Percentiles rank a stretch among this genome's conserved stretches.
phyloP scores from a whole-genome alignment of 176 grass and related monocot species.

The Miscanthus lutarioriparius region DNA sequence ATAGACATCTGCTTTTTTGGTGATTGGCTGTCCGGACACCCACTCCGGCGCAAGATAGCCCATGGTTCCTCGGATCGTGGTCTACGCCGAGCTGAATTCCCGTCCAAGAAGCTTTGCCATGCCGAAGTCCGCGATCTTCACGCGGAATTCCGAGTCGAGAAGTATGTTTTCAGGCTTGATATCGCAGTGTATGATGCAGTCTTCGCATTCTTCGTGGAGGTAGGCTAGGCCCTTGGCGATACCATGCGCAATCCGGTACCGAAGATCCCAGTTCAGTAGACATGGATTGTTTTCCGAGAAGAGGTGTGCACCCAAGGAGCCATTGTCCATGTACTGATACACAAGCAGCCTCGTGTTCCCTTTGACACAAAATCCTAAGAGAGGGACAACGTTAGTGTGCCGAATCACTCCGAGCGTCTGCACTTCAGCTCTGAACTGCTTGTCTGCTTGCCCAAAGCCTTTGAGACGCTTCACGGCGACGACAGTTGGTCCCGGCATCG shows the following conservation, averaged over 20 bases:
- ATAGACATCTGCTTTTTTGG: no score
- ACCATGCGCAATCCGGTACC: neutral
- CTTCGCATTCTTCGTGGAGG: neutral
- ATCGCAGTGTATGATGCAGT: neutral
- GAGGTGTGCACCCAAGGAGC: neutral
- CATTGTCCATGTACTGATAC: neutral
- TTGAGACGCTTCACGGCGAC: slow-evolving; percentile 20
- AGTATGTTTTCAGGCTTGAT: no score
- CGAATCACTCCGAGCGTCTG: slow-evolving; percentile 2
- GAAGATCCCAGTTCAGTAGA: neutral
- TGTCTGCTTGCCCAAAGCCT: neutral
- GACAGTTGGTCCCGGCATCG: neutral
- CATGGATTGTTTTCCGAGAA: neutral
- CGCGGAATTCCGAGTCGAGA: no score
- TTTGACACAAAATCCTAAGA: neutral
- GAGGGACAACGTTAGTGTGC: neutral
- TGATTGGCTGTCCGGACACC: no score
- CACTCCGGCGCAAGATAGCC: no score
- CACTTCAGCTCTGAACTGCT: slow-evolving; percentile 12
- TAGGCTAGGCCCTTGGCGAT: slow-evolving; percentile 15
- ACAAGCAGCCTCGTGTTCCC: neutral
- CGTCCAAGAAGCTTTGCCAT: no score
- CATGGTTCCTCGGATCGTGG: no score
- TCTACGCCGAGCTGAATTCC: no score
- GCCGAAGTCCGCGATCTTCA: no score